Evolutionary conservation across 73 alveolate genomes (phyloP).

Genomic region (Paramecium caudatum): DNA sequence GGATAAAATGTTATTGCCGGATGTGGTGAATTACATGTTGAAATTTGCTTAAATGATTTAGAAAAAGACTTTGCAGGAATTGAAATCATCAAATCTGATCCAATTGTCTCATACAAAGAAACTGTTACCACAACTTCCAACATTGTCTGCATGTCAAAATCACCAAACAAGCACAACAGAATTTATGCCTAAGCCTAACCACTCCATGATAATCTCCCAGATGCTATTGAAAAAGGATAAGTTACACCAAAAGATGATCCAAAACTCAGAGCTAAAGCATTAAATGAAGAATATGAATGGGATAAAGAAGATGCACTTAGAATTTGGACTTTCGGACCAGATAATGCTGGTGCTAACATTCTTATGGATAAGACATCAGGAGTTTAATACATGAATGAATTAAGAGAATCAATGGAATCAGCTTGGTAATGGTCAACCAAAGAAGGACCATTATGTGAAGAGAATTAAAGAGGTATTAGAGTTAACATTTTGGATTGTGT

Average conservation of each 20-base stretch:
- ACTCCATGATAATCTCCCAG: slow-evolving; percentile 92
- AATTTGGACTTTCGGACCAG: slow-evolving; percentile 99
- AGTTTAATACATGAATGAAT: slow-evolving; percentile 97
- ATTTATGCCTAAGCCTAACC: slow-evolving; percentile 93
- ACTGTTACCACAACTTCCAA: slow-evolving; percentile 92
- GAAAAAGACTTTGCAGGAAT: slow-evolving; percentile 96
- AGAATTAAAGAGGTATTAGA: slow-evolving; percentile 98
- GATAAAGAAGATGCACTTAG: slow-evolving; percentile 81
- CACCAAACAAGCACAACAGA: slow-evolving; percentile 99
- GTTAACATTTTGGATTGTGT: slow-evolving; percentile 93
- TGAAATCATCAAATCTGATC: slow-evolving; percentile 97
- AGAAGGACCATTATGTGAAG: slow-evolving; percentile 98
- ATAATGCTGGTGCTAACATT: slow-evolving; percentile 96
- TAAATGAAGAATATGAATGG: slow-evolving; percentile 95
- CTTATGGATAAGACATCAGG: slow-evolving; percentile 94
- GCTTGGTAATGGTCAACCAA: slow-evolving; percentile 99
- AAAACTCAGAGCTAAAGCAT: slow-evolving; percentile 92
- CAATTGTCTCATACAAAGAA: slow-evolving; percentile 99
- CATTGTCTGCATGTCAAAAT: slow-evolving; percentile 96
- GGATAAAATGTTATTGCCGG: slow-evolving; percentile 99
- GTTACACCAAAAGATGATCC: slow-evolving; percentile 88
- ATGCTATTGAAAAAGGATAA: slow-evolving; percentile 89
- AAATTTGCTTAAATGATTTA: slow-evolving; percentile 97
- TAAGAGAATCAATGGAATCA: slow-evolving; percentile 97
- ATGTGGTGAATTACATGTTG: slow-evolving; percentile 99